Evolutionary conservation across 768 basidiomycete species (phyloP).

Genomic region (Russula griseocarnosa): DNA sequence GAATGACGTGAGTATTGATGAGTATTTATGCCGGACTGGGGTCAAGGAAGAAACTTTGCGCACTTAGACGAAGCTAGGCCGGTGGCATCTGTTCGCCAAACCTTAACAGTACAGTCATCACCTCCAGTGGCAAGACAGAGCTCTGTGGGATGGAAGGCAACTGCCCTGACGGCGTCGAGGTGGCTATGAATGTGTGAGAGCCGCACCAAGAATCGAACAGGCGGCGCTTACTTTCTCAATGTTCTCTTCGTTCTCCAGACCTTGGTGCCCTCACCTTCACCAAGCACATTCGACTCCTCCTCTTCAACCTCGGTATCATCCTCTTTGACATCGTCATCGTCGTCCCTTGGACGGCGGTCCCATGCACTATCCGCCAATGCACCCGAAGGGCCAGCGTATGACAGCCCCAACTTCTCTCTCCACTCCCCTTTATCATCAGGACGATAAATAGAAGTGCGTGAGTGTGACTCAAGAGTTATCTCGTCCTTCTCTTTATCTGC

Average conservation of each 20-base stretch:
- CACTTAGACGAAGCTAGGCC: constrained; percentile 73
- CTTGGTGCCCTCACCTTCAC: constrained; percentile 66
- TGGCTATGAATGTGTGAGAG: constrained; percentile 51
- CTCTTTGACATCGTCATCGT: constrained; percentile 64
- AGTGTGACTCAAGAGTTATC: constrained; percentile 45
- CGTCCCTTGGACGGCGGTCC: constrained; percentile 53
- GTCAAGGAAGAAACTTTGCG: constrained; percentile 36
- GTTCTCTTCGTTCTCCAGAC: constrained; percentile 85
- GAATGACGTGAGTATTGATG: constrained; percentile 17
- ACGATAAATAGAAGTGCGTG: constrained; percentile 76
- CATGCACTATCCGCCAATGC: constrained; percentile 44
- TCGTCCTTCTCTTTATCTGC: constrained; percentile 45
- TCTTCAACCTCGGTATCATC: constrained; percentile 68
- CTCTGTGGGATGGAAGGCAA: constrained; percentile 86
- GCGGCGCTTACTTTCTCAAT: constrained; percentile 71
- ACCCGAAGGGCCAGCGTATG: constrained; percentile 56
- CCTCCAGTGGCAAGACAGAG: constrained; percentile 87
- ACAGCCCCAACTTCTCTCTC: constrained; percentile 70
- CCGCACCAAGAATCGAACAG: constrained; percentile 12
- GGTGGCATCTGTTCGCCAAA: constrained; percentile 86
- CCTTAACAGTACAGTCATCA: constrained; percentile 93
- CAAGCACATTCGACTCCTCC: constrained; percentile 53
- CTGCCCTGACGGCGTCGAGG: constrained; percentile 84
- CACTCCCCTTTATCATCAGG: constrained; percentile 85
- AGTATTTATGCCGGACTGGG: constrained; percentile 1